phyloP scores from a whole-genome alignment of 768 basidiomycete genomes.

The Leccinum variicolor region DNA sequence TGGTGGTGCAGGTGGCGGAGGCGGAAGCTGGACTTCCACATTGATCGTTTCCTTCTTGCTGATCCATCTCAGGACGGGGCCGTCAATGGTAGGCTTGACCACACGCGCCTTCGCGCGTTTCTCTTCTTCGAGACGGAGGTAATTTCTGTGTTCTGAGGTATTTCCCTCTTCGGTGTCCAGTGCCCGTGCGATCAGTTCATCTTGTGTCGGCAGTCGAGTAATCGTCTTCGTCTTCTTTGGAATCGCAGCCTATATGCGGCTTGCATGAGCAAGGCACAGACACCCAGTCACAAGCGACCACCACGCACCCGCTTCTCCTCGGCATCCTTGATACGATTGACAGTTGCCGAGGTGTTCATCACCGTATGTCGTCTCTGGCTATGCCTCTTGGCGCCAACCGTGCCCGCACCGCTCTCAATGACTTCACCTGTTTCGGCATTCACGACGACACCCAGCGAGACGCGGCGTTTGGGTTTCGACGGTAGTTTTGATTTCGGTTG shows the following conservation, averaged over 20 bases:
- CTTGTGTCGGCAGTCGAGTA: slow-evolving; percentile 62
- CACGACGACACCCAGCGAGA: slow-evolving; percentile 52
- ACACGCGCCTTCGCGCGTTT: slow-evolving; percentile 64
- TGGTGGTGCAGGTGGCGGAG: slow-evolving; percentile 29
- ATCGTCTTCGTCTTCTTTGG: slow-evolving; percentile 60
- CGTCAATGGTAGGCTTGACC: slow-evolving; percentile 57
- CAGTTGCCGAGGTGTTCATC: slow-evolving; percentile 67
- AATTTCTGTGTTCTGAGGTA: slow-evolving; percentile 71
- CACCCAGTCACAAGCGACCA: not conserved
- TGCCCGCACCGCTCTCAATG: slow-evolving; percentile 32
- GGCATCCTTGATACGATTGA: slow-evolving; percentile 59
- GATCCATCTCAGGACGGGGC: slow-evolving; percentile 69
- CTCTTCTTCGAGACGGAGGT: slow-evolving; percentile 78
- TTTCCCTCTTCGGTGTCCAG: slow-evolving; percentile 88
- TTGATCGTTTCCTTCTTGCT: slow-evolving; percentile 60
- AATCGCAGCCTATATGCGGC: slow-evolving; percentile 43
- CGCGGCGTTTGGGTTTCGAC: slow-evolving; percentile 40
- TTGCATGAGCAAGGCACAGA: not conserved
- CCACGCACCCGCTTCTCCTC: slow-evolving; percentile 55
- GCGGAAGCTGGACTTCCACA: slow-evolving; percentile 30
- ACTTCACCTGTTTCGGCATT: slow-evolving; percentile 63
- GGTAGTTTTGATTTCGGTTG: slow-evolving; percentile 24
- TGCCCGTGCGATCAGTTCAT: slow-evolving; percentile 79
- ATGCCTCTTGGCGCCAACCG: slow-evolving; percentile 37
- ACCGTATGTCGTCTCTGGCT: slow-evolving; percentile 69